phyloP scores from a whole-genome alignment of 2,329 filamentous ascomycete species.

The Dactylonectria estremocensis region DNA sequence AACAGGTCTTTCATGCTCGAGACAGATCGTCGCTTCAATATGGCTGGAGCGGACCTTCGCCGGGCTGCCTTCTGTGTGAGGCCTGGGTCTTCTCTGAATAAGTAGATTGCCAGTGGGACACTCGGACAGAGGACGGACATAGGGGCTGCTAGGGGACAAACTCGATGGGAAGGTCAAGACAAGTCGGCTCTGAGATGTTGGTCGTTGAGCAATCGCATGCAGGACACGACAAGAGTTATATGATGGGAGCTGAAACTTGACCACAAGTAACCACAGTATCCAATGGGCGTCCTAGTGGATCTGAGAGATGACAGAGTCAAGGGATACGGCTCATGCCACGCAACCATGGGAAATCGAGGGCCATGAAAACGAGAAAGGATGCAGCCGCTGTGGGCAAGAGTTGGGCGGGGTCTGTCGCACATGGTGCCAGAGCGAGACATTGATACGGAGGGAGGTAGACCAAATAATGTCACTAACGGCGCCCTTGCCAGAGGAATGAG shows the following conservation, averaged over 20 bases:
- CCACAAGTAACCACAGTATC: slow-evolving; percentile 25
- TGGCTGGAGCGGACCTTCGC: slow-evolving; percentile 37
- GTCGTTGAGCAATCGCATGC: slow-evolving; percentile 13
- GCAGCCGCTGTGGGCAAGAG: slow-evolving; percentile 35
- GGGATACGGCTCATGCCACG: slow-evolving; percentile 40
- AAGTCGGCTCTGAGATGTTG: slow-evolving; percentile 22
- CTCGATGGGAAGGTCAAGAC: slow-evolving; percentile 30
- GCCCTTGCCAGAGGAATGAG: slow-evolving; percentile 44
- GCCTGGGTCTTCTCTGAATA: slow-evolving; percentile 43
- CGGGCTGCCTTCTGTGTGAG: slow-evolving; percentile 24
- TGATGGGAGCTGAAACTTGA: slow-evolving; percentile 41
- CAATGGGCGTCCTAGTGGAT: slow-evolving; percentile 31
- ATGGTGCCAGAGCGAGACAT: slow-evolving; percentile 37
- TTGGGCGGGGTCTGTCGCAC: slow-evolving; percentile 43
- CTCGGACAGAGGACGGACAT: slow-evolving; percentile 38
- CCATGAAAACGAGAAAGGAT: slow-evolving; percentile 37
- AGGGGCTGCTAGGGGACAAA: slow-evolving; percentile 24
- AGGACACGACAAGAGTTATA: slow-evolving; percentile 39
- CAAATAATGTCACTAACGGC: slow-evolving; percentile 45
- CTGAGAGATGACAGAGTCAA: slow-evolving; percentile 34
- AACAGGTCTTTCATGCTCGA: slow-evolving; percentile 58
- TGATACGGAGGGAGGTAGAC: slow-evolving; percentile 40
- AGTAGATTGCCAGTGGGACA: slow-evolving; percentile 45
- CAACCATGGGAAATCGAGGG: slow-evolving; percentile 33
- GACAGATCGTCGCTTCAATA: slow-evolving; percentile 53